A percentile compares a stretch with the other conserved stretches of the same genome.
Evolutionary conservation across 2,329 filamentous ascomycete species (phyloP).

Genomic region (Fusarium sp.): DNA sequence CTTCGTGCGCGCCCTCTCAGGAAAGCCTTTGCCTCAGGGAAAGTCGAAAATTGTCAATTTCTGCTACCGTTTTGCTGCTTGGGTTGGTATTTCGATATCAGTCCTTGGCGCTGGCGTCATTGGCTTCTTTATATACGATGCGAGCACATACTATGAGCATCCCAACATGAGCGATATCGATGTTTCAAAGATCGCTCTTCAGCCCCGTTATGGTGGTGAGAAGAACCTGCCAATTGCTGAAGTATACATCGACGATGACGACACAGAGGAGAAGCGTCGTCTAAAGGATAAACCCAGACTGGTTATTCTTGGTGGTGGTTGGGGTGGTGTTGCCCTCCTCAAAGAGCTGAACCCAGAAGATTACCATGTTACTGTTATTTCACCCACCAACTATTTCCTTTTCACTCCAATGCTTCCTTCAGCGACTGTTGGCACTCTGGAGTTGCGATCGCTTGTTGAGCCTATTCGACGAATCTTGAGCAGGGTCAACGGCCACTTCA

Average conservation of each 20-base stretch:
- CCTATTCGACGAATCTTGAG: slow-evolving; percentile 88
- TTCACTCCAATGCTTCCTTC: slow-evolving; percentile 99
- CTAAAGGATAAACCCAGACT: slow-evolving; percentile 91
- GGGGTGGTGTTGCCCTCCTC: slow-evolving; percentile 91
- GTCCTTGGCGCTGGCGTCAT: slow-evolving; percentile 77
- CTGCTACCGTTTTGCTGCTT: slow-evolving; percentile 74
- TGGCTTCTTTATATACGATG: slow-evolving; percentile 94
- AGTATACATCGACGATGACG: slow-evolving; percentile 89
- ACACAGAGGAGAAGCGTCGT: slow-evolving; percentile 75
- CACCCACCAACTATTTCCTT: slow-evolving; percentile 94
- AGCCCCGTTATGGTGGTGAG: slow-evolving; percentile 84
- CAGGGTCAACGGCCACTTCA: slow-evolving; percentile 85
- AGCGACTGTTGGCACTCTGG: slow-evolving; percentile 94
- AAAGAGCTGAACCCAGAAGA: slow-evolving; percentile 92
- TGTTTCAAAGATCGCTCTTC: slow-evolving; percentile 86
- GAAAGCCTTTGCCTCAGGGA: slow-evolving; percentile 64
- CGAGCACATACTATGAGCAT: slow-evolving; percentile 86
- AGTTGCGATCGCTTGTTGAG: slow-evolving; percentile 91
- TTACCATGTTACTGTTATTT: slow-evolving; percentile 96
- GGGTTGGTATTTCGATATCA: slow-evolving; percentile 77
- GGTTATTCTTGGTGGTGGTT: slow-evolving; percentile 93
- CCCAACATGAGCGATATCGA: slow-evolving; percentile 77
- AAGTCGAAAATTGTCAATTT: slow-evolving; percentile 67
- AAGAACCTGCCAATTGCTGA: slow-evolving; percentile 96
- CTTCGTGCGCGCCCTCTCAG: slow-evolving; percentile 61